phyloP scores from a whole-genome alignment of 139 green algal genomes.

The Chlamydomonas sphaeroides region DNA sequence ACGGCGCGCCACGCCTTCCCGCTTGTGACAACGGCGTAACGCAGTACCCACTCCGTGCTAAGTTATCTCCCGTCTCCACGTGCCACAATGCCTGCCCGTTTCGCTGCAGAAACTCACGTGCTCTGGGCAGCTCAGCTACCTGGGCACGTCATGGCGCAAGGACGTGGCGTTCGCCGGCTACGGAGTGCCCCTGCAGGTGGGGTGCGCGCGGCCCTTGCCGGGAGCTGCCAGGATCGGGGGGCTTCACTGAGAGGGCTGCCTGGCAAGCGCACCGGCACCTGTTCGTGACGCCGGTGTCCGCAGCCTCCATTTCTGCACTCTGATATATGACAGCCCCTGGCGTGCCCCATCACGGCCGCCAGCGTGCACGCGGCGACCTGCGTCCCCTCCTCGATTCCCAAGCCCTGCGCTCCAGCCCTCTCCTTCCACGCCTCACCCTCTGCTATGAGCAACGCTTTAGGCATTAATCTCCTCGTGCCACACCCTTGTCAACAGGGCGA shows the following conservation, averaged over 20 bases:
- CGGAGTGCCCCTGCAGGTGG: constrained; percentile 80
- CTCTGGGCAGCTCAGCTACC: constrained; percentile 80
- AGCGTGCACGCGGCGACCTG: too few species aligned
- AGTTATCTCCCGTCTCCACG: neutral
- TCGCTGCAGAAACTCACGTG: constrained; percentile 70
- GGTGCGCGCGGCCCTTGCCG: neutral
- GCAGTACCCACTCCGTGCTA: neutral
- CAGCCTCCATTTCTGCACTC: too few species aligned
- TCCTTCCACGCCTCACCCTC: too few species aligned
- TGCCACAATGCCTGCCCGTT: neutral
- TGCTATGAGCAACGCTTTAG: neutral
- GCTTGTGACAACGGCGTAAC: too few species aligned
- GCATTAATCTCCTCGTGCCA: neutral
- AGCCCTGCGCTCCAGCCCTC: neutral
- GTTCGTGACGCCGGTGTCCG: too few species aligned
- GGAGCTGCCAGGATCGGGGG: too few species aligned
- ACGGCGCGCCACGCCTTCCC: too few species aligned
- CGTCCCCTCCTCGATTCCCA: neutral
- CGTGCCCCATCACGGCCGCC: too few species aligned
- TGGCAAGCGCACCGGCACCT: too few species aligned
- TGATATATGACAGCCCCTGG: too few species aligned
- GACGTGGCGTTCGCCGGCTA: constrained; percentile 94
- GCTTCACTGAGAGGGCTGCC: too few species aligned
- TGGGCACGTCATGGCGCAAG: constrained; percentile 89
- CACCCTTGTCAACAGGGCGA: constrained; percentile 68